phyloP scores from a whole-genome alignment of 208 protist genomes.

The Leishmania braziliensis region DNA sequence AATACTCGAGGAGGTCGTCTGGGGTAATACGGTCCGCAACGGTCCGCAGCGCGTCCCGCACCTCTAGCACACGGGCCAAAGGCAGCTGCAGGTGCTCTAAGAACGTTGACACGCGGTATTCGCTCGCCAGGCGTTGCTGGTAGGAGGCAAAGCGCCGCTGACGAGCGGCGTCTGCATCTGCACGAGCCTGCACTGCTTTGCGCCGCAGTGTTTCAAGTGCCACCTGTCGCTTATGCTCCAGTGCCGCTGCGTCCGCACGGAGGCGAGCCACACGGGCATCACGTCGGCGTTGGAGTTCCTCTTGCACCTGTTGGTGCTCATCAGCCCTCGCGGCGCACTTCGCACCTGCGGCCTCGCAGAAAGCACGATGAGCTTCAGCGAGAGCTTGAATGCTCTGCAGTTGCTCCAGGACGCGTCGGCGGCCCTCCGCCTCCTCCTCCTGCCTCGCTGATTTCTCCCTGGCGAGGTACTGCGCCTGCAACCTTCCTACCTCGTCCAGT shows the following conservation, averaged over 20 bases:
- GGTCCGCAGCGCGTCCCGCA: constrained; percentile 36
- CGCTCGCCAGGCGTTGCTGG: constrained; percentile 36
- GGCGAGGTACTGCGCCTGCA: constrained; percentile 5
- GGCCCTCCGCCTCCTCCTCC: constrained; percentile 2
- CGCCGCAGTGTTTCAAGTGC: constrained; percentile 33
- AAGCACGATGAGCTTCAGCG: constrained; percentile 12
- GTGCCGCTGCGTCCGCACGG: constrained; percentile 11
- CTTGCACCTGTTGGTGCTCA: constrained; percentile 27
- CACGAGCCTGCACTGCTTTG: constrained; percentile 19
- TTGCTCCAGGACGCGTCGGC: constrained; percentile 4
- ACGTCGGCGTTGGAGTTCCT: constrained; percentile 33
- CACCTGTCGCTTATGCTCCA: constrained; percentile 34
- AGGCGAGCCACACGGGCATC: constrained; percentile 16
- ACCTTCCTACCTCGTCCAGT: background rate
- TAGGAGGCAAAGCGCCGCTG: constrained; percentile 28
- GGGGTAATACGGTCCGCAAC: constrained; percentile 52
- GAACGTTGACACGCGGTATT: constrained; percentile 59
- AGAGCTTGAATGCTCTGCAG: constrained; percentile 12
- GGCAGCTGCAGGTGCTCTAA: constrained; percentile 61
- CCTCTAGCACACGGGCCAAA: constrained; percentile 46
- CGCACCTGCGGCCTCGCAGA: background rate
- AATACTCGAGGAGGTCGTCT: constrained; percentile 78
- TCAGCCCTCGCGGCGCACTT: constrained; percentile 12
- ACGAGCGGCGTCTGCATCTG: constrained; percentile 32
- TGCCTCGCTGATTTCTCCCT: background rate